Evolutionary conservation across 805 yeast genomes (phyloP).

Genomic region (Cyberlindnera petersonii): DNA sequence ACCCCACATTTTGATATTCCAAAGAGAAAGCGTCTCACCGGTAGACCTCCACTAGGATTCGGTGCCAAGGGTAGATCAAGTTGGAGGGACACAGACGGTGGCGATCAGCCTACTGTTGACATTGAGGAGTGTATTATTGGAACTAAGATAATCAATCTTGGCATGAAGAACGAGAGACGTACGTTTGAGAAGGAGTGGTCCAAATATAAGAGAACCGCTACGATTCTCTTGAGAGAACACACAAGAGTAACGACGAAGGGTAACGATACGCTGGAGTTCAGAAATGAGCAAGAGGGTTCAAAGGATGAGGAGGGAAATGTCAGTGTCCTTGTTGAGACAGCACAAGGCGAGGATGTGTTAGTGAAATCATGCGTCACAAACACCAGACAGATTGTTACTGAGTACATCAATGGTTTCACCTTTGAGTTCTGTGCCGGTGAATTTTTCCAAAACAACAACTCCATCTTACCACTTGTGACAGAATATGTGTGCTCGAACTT

Average conservation of each 20-base stretch:
- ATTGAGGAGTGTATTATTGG: conserved; percentile 94
- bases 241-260: conserved; percentile 37
- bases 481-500: conserved; percentile 74
- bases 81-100: conserved; percentile 58
- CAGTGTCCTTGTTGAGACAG: conserved; percentile 30
- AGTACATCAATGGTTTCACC: conserved; percentile 65
- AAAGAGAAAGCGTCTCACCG: conserved; percentile 38
- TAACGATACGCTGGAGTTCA: conserved; percentile 28
- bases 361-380: conserved; percentile 76
- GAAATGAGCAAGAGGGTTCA: conserved; percentile 43
- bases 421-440: conserved; percentile 95
- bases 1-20: conserved; percentile 95
- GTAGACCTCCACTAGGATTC: conserved; percentile 78
- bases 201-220: conserved; percentile 72
- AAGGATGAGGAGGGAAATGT: conserved; percentile 36
- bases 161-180: conserved; percentile 64
- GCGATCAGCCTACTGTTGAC: conserved; percentile 66
- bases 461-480: conserved; percentile 81
- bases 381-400: conserved; percentile 74
- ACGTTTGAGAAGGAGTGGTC: conserved; percentile 44
- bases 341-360: conserved; percentile 28
- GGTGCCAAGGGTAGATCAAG: conserved; percentile 77
- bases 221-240: conserved; percentile 78
- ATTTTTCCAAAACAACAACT: conserved; percentile 58
- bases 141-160: conserved; percentile 70